Conservation (phyloP, 306 rosid genomes). For the Cicer bijugum region DNA sequence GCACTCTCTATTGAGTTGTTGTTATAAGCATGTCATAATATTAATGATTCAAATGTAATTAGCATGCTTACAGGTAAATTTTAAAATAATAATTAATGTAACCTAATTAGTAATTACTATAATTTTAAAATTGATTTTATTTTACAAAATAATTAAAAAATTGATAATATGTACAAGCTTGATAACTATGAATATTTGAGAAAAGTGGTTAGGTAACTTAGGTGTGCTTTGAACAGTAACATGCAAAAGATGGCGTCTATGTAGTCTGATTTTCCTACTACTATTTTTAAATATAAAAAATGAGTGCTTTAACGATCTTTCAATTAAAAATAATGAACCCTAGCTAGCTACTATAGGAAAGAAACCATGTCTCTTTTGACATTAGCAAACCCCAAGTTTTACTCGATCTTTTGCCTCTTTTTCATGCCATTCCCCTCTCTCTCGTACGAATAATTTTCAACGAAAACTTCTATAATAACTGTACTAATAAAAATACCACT, state of each 20-base stretch:
- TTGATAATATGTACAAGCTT: too few relatives aligned
- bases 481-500: slow-evolving; percentile 1
- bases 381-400: slow-evolving; percentile 42
- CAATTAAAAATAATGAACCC: slow-evolving; percentile 23
- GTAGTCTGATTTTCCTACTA: slow-evolving; percentile 38
- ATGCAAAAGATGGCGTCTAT: slow-evolving; percentile 27
- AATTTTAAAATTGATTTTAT: too few relatives aligned
- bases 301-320: slow-evolving; percentile 2
- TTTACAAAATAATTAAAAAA: too few relatives aligned
- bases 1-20: too few relatives aligned
- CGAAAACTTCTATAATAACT: slow-evolving; percentile 4
- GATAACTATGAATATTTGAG: too few relatives aligned
- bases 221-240: slow-evolving; percentile 27
- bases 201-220: not conserved
- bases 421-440: not conserved
- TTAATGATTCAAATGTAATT: too few relatives aligned
- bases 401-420: slow-evolving; percentile 35
- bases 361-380: slow-evolving; percentile 38
- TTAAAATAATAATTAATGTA: too few relatives aligned
- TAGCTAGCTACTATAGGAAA: slow-evolving; percentile 32
- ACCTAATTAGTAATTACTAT: too few relatives aligned
- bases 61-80: too few relatives aligned
- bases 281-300: not conserved
- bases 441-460: not conserved
- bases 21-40: too few relatives aligned